Conservation (phyloP, 2,329 filamentous ascomycete genomes). For the Sclerotinia trifoliorum region DNA sequence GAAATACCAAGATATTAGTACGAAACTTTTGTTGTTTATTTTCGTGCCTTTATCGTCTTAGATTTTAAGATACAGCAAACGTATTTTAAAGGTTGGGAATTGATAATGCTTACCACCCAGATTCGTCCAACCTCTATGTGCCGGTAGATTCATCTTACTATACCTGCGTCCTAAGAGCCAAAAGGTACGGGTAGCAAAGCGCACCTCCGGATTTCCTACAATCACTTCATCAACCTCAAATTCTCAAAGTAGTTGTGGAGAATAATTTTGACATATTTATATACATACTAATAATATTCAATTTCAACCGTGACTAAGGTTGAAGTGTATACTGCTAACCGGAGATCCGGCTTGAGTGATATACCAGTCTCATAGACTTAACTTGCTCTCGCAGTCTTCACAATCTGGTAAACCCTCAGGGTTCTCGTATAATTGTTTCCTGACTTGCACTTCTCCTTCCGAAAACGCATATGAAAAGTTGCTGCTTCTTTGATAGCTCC, state of each 20-base stretch:
- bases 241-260: not conserved
- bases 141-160: not conserved
- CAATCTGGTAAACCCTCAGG: fast-evolving
- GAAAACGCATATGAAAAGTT: too few relatives aligned
- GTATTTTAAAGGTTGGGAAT: not conserved
- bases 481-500: not conserved
- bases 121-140: not conserved
- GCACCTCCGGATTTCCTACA: not conserved
- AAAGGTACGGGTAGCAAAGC: not conserved
- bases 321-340: fast-evolving
- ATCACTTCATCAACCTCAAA: not conserved
- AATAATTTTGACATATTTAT: not conserved
- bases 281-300: not conserved
- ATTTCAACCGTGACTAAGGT: not conserved
- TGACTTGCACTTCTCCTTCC: too few relatives aligned
- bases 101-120: not conserved
- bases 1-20: not conserved
- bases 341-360: too few relatives aligned
- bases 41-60: not conserved
- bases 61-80: not conserved
- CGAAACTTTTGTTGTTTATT: not conserved
- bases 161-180: not conserved
- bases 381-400: not conserved
- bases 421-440: too few relatives aligned
- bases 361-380: not conserved